A percentile compares a stretch with the other conserved stretches of the same genome.
These are phyloP conservation scores for Bombardia bombarda DNA, from an alignment of 495 filamentous ascomycete species.

Conservation along the genomic window DNA sequence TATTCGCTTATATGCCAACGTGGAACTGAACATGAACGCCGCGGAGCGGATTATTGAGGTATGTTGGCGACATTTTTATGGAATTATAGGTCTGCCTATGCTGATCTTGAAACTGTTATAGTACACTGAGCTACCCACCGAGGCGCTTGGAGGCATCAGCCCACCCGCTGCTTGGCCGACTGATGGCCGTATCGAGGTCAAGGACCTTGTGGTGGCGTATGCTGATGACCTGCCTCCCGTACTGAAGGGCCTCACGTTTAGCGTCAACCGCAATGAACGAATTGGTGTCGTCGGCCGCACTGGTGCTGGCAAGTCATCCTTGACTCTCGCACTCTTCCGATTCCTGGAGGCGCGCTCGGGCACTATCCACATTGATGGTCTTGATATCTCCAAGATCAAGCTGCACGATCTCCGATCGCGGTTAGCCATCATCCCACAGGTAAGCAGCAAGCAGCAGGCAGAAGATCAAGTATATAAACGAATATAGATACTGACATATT, in stretches of 20 bases:
- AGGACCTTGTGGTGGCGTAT: constrained; percentile 66
- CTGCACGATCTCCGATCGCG: constrained; percentile 66
- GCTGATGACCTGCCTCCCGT: constrained; percentile 69
- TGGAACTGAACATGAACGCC: constrained; percentile 79
- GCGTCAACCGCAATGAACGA: constrained; percentile 61
- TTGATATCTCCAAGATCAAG: constrained; percentile 68
- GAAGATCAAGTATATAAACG: not conserved
- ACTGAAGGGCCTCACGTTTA: constrained; percentile 66
- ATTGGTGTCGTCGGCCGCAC: constrained; percentile 81
- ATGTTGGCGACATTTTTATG: not conserved
- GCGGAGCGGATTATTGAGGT: constrained; percentile 71
- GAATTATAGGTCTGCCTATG: no score
- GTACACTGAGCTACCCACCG: constrained; percentile 64
- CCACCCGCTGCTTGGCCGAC: constrained; percentile 76
- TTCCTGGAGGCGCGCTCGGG: constrained; percentile 70
- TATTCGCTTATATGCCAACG: constrained; percentile 52
- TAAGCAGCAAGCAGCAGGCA: constrained; percentile 1
- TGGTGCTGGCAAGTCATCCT: constrained; percentile 78
- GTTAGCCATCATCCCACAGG: constrained; percentile 74
- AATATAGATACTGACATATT: not conserved
- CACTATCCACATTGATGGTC: constrained; percentile 63
- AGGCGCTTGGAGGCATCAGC: constrained; percentile 50
- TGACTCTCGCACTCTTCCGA: constrained; percentile 77
- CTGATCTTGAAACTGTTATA: no score
- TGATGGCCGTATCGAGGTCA: constrained; percentile 65